Base-by-base conservation (phyloP, 2,329 filamentous ascomycete genomes). In the Apiospora aurea region DNA sequence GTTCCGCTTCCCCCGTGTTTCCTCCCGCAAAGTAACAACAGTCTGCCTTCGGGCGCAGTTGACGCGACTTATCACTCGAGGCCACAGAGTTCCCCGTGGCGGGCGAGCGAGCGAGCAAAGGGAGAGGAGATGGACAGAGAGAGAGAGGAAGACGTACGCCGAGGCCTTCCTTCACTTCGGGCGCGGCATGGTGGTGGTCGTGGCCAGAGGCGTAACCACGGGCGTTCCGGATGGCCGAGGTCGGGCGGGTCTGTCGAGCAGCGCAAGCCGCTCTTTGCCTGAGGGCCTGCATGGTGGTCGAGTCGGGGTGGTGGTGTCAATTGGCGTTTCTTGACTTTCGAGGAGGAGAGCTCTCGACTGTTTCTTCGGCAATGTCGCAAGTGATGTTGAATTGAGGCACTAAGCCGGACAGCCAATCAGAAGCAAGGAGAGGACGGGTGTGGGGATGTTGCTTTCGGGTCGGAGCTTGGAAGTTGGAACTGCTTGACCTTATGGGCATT, bases 201-300 rank as follows among this genome's bases (percentile, higher is more conserved):
- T 88, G 87, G 79, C 83, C 82, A 75, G 87, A 90, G 75, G 87
- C 88, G 79, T 90, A 89, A 73, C 83, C 83, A 78, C 87, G 85
- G 75, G 83, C 80, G 75, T 77, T 78, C 73, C 80, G 82, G 69
- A 78, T 75, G 41, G 74, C 72, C 51, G 79, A 75, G 10, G 80
- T 79, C 71, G 80, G 80, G 64, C 80, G 75, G 74, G 79, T 81
- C 11, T 41, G 29, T 73, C 83, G 82, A 73, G 80, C 83, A 74
- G 81, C 77, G 76, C 79, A 80, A 79, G 79, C 81, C 79, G 79
- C 84, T 81, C 85, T 82, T 78, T 84, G 84, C 82, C 85, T 84
- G 78, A 81, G 73, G 77, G 79, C 79, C 75, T 80, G 79, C 79
- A 81, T 81, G 71, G 71, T 72, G 57, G 46, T 68, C 6, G 44